Evolutionary conservation across 306 rosid genomes (phyloP), one percentile per base, ranked within the genome.

Genomic region (Sicyos baderoa): DNA sequence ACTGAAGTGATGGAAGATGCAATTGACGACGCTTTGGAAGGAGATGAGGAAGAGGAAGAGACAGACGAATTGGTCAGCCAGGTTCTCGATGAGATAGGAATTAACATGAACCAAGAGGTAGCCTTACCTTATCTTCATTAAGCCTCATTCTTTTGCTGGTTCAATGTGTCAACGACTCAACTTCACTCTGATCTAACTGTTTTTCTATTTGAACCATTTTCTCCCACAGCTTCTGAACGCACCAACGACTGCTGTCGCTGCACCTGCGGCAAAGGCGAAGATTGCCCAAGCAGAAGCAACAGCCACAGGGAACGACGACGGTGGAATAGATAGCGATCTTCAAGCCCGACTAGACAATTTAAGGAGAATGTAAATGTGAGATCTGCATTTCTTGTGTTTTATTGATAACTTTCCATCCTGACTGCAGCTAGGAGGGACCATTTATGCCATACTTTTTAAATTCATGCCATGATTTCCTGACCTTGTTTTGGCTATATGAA

Each of bases 31-130:
- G 97, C 97, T 64, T 76, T 91, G 83, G 97, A 89, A 79, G 97
- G 97, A 23, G 97, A 91, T 27, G 97, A 89, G 78, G 97, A 91
- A 76, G 97, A 91, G 74, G 97, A 91, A 79, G 96, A 91, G 77
- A 91, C 97, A 1, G 96, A 91, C 2, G 96, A 89, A 6, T 87
- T 89, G 6, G 96, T 89, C 74, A 91, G 76, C 81, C 97, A 91
- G 78, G 97, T 91, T 81, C 96, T 91, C 16, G 97, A 91, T 63
- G 97, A 91, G 83, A 91, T 91, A 37, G 97, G 97, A 59, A 89
- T 91, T 32, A 72, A 86, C 57, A 54, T 91, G 74, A 89, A 91
- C 78, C 97, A 93, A 84, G 97, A 88, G 91, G 98, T 93, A 88
- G 14, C 52, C 66, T 40, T 21, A 16, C 52, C 66, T 40, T 21